phyloP scores from a whole-genome alignment of 768 basidiomycete species.

The Boletus reticuloceps region DNA sequence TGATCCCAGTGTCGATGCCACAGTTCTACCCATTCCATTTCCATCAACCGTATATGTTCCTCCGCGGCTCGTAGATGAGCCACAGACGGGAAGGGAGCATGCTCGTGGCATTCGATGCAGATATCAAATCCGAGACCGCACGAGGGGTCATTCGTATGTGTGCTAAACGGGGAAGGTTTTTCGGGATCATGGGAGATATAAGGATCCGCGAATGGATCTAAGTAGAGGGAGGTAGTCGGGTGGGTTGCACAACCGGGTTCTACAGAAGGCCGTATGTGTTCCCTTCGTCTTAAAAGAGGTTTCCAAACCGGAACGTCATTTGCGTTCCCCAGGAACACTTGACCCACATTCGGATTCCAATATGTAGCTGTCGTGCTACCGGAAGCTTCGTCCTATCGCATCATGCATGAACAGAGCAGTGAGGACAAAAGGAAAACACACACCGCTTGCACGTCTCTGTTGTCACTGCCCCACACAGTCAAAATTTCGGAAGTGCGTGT shows the following conservation, averaged over 20 bases:
- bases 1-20: constrained; percentile 26
- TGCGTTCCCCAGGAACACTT: constrained; percentile 80
- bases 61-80: constrained; percentile 71
- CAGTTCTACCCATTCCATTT: constrained; percentile 61
- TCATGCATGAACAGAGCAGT: neutral
- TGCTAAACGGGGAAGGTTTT: constrained; percentile 35
- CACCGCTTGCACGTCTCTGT: constrained; percentile 11
- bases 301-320: constrained; percentile 66
- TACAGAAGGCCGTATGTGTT: neutral
- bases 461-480: constrained; percentile 34
- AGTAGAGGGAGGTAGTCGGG: constrained; percentile 5
- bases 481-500: constrained; percentile 82
- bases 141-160: constrained; percentile 39
- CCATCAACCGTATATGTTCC: constrained; percentile 67
- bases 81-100: constrained; percentile 68
- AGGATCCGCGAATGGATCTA: constrained; percentile 17
- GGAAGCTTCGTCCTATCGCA: constrained; percentile 17
- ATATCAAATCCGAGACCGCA: constrained; percentile 75
- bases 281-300: constrained; percentile 19
- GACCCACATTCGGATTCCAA: constrained; percentile 59
- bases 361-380: constrained; percentile 38
- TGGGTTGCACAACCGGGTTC: neutral
- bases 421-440: neutral
- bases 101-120: constrained; percentile 85
- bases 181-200: constrained; percentile 10